A percentile compares a stretch with the other conserved stretches of the same genome.
Conservation (phyloP, 2,329 filamentous ascomycete species). For the Fusarium napiforme region DNA sequence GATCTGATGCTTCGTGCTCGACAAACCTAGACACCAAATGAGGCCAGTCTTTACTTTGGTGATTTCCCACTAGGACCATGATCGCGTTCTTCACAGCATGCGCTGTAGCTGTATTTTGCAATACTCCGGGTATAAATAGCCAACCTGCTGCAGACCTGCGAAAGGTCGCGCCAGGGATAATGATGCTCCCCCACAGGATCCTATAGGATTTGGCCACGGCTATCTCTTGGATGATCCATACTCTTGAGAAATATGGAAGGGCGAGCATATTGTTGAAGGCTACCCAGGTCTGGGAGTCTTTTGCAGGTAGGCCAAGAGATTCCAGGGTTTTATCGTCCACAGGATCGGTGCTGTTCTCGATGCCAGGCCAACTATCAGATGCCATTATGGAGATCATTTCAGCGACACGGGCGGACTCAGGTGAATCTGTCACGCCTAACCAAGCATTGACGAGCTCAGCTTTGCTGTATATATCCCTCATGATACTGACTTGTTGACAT, state of each 20-base stretch:
- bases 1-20: not conserved
- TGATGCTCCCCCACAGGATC: not conserved
- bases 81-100: not conserved
- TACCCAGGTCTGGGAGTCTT: not conserved
- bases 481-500: not conserved
- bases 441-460: not conserved
- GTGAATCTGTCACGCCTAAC: not conserved
- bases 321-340: not conserved
- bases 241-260: not conserved
- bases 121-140: not conserved
- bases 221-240: not conserved
- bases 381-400: not conserved
- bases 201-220: not conserved
- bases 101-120: accelerated
- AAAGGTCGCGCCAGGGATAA: not conserved
- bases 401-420: not conserved
- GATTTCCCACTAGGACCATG: accelerated
- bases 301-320: not conserved
- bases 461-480: not conserved
- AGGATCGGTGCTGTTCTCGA: too few relatives aligned
- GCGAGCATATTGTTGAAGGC: not conserved
- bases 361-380: accelerated
- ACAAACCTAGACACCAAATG: not conserved
- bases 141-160: accelerated
- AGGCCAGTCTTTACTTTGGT: not conserved